Base-by-base conservation (phyloP, 2,329 filamentous ascomycete genomes). In the Colletotrichum tropicicola region DNA sequence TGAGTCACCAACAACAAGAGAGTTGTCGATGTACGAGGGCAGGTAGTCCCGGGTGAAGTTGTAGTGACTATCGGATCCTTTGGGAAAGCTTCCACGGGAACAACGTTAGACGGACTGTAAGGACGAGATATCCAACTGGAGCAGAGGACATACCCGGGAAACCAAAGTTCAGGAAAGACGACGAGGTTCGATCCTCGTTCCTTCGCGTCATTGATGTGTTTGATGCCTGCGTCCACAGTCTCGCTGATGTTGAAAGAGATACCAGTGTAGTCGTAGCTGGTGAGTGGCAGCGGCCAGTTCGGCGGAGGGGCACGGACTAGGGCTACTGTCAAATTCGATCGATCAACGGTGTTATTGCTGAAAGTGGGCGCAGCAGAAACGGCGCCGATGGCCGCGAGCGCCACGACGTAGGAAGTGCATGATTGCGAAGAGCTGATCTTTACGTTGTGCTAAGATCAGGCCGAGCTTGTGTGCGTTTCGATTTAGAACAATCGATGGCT, bases 161-260 rank as follows among this genome's bases (percentile, higher is more conserved):
- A 63, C 60, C 47, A 59, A 1, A 64, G 48, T 17, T 64, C 60
- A 1, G 60, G 55, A 10, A 59, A 59, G 13, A 39, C 41, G 6
- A 64, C 12, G 3, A 59, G 39, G 35, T 64, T 41, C 3, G 60
- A 27, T 7, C 60, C 60, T 10, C 19, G 12, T 4, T 3, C 19
- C n/a, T 37, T 44, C 4, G 48, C 55, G 6, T 53, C 15, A 4
- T 25, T 23, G 5, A 59, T 54, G 6, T 59, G 19, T 25, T 59
- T 15, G 25, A 64, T 59, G 9, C 60, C 48, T 2, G 37, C 25
- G 10, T 64, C 39, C 5, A 64, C 54, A 32, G 13, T 15, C 21
- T 58, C 37, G 37, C 37, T 64, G 1, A 64, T 51, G 47, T 64
- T 51, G 35, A 59, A 52, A 3, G 15, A 17, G 21, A 43, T 35